Evolutionary conservation across 2,329 filamentous ascomycete species (phyloP).

Genomic region (Hymenoscyphus repandus): DNA sequence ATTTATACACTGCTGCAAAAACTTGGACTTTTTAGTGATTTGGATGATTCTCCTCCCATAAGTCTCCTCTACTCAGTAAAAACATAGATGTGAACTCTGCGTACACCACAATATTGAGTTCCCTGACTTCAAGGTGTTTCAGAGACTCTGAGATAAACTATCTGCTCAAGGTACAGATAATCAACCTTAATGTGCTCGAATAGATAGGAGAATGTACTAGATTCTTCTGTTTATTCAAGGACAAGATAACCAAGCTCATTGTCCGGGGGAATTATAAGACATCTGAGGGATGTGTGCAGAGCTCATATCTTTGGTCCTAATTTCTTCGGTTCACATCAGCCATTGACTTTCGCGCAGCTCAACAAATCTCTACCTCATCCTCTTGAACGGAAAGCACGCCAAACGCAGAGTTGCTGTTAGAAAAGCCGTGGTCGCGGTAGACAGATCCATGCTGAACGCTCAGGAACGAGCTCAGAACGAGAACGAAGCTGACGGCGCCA

Average conservation of each 20-base stretch:
- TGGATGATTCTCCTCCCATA: constrained; percentile 48
- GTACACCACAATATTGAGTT: background rate
- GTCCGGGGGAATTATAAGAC: too few relatives aligned
- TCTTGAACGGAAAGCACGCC: constrained; percentile 51
- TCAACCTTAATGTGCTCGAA: too few relatives aligned
- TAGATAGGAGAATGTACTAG: too few relatives aligned
- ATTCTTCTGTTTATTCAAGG: too few relatives aligned
- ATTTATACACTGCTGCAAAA: constrained; percentile 52
- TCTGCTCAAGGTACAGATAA: too few relatives aligned
- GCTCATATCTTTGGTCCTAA: too few relatives aligned
- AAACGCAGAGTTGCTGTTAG: constrained; percentile 50
- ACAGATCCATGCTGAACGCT: constrained; percentile 52
- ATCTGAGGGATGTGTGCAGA: too few relatives aligned
- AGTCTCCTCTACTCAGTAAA: constrained; percentile 15
- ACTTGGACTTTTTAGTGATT: constrained; percentile 52
- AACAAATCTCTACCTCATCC: constrained; percentile 42
- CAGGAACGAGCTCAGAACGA: constrained; percentile 38
- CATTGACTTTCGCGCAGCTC: constrained; percentile 12
- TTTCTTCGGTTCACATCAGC: too few relatives aligned
- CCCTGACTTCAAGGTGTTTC: too few relatives aligned
- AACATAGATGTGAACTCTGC: background rate
- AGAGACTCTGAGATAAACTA: too few relatives aligned
- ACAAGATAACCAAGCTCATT: too few relatives aligned
- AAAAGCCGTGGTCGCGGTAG: constrained; percentile 52
- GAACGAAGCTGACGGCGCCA: constrained; percentile 18